A percentile compares a stretch with the other conserved stretches of the same genome.
Conservation (phyloP, 495 filamentous ascomycete genomes). For the Trichoderma orchidacearum region DNA sequence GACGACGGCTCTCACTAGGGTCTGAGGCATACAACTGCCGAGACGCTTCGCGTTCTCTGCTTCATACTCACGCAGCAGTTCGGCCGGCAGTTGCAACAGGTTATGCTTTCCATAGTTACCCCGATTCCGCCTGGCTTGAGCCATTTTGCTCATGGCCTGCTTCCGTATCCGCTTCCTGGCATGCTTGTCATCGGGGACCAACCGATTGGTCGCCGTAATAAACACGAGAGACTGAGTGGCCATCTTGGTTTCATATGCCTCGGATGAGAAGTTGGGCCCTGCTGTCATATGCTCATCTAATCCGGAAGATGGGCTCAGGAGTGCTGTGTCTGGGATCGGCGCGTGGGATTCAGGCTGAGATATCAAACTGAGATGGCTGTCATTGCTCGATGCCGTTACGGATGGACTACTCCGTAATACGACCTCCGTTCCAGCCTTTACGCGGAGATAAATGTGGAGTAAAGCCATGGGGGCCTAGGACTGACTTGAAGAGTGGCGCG, state of each 20-base stretch:
- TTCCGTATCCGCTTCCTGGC: not conserved
- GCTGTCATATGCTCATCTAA: too few relatives aligned
- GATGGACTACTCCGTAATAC: too few relatives aligned
- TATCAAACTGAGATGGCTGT: too few relatives aligned
- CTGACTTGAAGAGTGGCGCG: not conserved
- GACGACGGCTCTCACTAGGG: not conserved
- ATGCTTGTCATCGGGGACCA: not conserved
- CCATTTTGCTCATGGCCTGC: not conserved
- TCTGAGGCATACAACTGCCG: too few relatives aligned
- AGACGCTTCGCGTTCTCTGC: not conserved
- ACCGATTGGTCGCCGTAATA: not conserved
- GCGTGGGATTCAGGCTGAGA: too few relatives aligned
- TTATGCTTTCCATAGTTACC: not conserved
- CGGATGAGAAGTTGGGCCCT: not conserved
- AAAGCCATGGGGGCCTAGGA: too few relatives aligned
- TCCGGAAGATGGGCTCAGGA: too few relatives aligned
- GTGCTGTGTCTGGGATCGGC: too few relatives aligned
- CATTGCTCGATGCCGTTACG: too few relatives aligned
- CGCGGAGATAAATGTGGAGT: not conserved
- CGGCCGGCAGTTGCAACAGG: not conserved
- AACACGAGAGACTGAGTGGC: not conserved
- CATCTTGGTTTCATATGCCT: not conserved
- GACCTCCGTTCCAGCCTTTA: too few relatives aligned
- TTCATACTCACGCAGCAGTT: not conserved
- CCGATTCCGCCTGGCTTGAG: not conserved